Percentiles rank a stretch among this genome's conserved stretches.
phyloP scores from a whole-genome alignment of 805 yeast genomes.

The Wickerhamomyces mucosus region DNA sequence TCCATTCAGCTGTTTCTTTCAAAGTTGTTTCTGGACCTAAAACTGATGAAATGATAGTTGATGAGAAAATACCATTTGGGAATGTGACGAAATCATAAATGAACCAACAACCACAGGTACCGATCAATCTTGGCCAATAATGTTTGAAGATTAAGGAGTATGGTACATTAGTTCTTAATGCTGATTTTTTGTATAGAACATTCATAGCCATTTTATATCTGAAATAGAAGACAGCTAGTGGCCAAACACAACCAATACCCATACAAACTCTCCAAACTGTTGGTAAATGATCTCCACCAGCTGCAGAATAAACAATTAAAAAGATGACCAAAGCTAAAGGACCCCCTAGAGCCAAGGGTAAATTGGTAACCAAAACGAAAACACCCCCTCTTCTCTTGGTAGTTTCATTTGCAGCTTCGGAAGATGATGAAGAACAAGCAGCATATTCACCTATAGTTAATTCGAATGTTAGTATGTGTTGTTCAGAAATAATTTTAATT shows the following conservation, averaged over 20 bases:
- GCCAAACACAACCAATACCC: conserved; percentile 59
- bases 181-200: conserved; percentile 51
- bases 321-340: conserved; percentile 66
- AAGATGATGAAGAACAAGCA: conserved; percentile 57
- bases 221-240: conserved; percentile 62
- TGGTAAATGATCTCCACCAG: conserved; percentile 33
- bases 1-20: conserved; percentile 64
- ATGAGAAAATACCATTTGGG: conserved; percentile 67
- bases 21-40: conserved; percentile 28
- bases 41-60: conserved; percentile 49
- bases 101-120: conserved; percentile 73
- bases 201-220: conserved; percentile 63
- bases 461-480: conserved; percentile 1
- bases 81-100: conserved; percentile 73
- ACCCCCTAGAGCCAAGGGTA: conserved; percentile 69
- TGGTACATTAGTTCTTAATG: conserved; percentile 49
- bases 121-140: conserved; percentile 61
- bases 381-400: conserved; percentile 55
- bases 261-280: conserved; percentile 67
- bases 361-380: conserved; percentile 58
- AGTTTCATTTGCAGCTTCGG: conserved; percentile 67
- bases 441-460: too few species aligned
- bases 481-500: conserved; percentile 1
- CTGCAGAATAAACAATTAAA: conserved; percentile 55
- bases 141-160: conserved; percentile 51